Evolutionary conservation across 1,284 basidiomycete genomes (phyloP).

Genomic region (Ceratobasidium sp.): DNA sequence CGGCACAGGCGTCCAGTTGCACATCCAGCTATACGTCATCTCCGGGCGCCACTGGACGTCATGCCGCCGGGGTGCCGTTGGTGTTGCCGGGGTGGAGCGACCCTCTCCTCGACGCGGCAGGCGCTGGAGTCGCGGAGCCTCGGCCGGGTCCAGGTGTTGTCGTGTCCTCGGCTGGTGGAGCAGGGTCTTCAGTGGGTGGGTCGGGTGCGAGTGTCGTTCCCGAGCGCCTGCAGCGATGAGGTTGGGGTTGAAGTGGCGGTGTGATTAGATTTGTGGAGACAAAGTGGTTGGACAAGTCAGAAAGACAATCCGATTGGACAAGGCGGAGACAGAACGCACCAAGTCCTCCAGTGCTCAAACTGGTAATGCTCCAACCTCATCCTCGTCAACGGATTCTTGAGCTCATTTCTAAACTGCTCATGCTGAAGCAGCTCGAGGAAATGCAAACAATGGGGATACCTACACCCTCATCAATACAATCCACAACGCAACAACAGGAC

Average conservation of each 20-base stretch:
- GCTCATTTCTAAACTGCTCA: conserved; percentile 71
- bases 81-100: conserved; percentile 12
- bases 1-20: too few species aligned
- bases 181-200: too few species aligned
- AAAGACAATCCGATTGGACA: neutral
- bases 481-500: conserved; percentile 45
- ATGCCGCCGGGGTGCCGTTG: too few species aligned
- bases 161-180: too few species aligned
- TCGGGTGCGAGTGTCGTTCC: too few species aligned
- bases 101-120: conserved; percentile 1
- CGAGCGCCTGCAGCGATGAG: too few species aligned
- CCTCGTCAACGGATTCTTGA: conserved; percentile 79
- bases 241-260: neutral
- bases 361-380: conserved; percentile 81
- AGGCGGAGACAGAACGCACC: conserved; percentile 56
- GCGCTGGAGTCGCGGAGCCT: conserved; percentile 20
- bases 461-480: conserved; percentile 47
- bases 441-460: conserved; percentile 84
- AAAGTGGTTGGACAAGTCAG: too few species aligned
- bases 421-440: conserved; percentile 82
- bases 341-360: conserved; percentile 85
- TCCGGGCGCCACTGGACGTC: too few species aligned
- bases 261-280: neutral
- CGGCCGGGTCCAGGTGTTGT: neutral
- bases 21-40: too few species aligned